phyloP scores from a whole-genome alignment of 371 early-diverging fungal genomes.

The Mortierella polycephala region DNA sequence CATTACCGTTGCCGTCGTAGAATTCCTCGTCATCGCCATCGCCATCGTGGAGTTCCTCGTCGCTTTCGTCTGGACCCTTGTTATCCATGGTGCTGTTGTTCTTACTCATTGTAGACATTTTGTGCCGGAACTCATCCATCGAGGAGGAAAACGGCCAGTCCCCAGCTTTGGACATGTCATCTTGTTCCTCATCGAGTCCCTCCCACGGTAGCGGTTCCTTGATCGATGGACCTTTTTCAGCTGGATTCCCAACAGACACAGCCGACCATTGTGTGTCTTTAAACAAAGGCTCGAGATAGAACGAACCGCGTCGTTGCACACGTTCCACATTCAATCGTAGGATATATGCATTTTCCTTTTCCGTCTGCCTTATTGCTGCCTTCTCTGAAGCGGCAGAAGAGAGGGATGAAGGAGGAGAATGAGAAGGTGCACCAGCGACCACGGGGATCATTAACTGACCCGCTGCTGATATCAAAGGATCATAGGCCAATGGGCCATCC shows the following conservation, averaged over 20 bases:
- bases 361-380: background rate
- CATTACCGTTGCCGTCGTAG: background rate
- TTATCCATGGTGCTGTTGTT: background rate
- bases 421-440: slow-evolving; percentile 35
- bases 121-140: slow-evolving; percentile 17
- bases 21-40: background rate
- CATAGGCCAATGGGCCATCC: background rate
- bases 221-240: background rate
- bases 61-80: background rate
- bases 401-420: background rate
- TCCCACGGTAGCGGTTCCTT: slow-evolving; percentile 50
- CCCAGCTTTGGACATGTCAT: background rate
- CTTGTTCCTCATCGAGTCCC: slow-evolving; percentile 3
- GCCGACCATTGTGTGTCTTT: slow-evolving; percentile 5
- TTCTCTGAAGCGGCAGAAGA: background rate
- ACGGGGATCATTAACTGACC: slow-evolving; percentile 26
- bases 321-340: slow-evolving; percentile 20
- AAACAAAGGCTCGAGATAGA: slow-evolving; percentile 33
- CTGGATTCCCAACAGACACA: background rate
- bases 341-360: slow-evolving; percentile 16
- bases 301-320: slow-evolving; percentile 7
- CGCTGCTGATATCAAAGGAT: slow-evolving; percentile 13
- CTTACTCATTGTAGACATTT: too few relatives aligned
- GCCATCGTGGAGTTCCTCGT: background rate
- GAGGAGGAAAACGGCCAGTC: slow-evolving; percentile 16